Evolutionary conservation across 2,329 filamentous ascomycete species (phyloP).

Genomic region (Corynespora cassiicola): DNA sequence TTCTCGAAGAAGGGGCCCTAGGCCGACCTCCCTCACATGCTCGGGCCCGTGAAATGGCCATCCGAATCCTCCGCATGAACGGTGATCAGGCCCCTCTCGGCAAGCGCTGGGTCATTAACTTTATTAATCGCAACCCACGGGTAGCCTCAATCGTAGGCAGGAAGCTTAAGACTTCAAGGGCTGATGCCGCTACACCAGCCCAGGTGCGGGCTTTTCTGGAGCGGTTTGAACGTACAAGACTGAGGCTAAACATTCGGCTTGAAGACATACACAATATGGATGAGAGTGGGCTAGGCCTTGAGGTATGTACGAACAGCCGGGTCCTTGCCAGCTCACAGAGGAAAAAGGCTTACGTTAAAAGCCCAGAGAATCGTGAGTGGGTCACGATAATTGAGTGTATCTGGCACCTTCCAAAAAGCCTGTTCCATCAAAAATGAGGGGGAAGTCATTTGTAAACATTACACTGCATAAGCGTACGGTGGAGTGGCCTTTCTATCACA

Average conservation of each 20-base stretch:
- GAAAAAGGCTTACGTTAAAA: slow-evolving; percentile 21
- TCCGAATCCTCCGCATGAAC: slow-evolving; percentile 16
- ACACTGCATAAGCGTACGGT: no score
- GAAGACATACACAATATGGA: slow-evolving; percentile 21
- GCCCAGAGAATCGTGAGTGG: slow-evolving; percentile 23
- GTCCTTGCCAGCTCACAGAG: slow-evolving; percentile 13
- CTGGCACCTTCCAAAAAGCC: no score
- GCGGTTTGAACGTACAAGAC: slow-evolving; percentile 13
- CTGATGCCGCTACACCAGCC: slow-evolving; percentile 11
- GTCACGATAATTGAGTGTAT: slow-evolving; percentile 21
- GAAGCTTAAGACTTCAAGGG: slow-evolving; percentile 10
- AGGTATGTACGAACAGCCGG: slow-evolving; percentile 16
- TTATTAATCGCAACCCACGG: slow-evolving; percentile 17
- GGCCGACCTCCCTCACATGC: slow-evolving; percentile 14
- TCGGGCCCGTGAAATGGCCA: slow-evolving; percentile 19
- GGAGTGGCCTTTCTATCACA: no score
- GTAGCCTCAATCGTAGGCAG: slow-evolving; percentile 16
- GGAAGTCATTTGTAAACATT: no score
- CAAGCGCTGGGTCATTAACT: slow-evolving; percentile 18
- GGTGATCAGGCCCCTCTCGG: slow-evolving; percentile 13
- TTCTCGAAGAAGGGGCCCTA: slow-evolving; percentile 19
- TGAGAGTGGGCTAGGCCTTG: slow-evolving; percentile 13
- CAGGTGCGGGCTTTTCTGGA: slow-evolving; percentile 15
- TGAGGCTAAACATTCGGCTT: slow-evolving; percentile 12
- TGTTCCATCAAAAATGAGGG: no score